phyloP scores from a whole-genome alignment of 2,329 filamentous ascomycete genomes.

The Epichloe glyceriae region DNA sequence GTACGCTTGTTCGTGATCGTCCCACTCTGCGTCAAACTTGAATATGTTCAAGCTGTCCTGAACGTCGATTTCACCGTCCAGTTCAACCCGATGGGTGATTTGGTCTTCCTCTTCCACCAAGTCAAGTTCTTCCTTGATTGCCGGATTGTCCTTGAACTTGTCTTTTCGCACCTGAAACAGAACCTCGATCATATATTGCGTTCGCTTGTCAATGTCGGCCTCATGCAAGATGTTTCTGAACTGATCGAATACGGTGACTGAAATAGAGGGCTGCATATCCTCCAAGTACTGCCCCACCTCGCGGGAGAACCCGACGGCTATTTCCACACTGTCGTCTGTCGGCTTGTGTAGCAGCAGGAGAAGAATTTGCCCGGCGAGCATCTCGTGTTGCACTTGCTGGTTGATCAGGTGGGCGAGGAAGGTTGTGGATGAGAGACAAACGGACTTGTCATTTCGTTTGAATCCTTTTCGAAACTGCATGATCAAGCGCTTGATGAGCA shows the following conservation, averaged over 20 bases:
- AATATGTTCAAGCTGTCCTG: slow-evolving; percentile 90
- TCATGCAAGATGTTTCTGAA: slow-evolving; percentile 93
- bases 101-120: slow-evolving; percentile 96
- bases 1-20: slow-evolving; percentile 84
- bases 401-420: slow-evolving; percentile 95
- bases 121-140: slow-evolving; percentile 84
- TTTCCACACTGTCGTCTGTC: slow-evolving; percentile 94
- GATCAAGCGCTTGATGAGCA: slow-evolving; percentile 73
- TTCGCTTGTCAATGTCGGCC: slow-evolving; percentile 90
- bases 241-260: slow-evolving; percentile 85
- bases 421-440: slow-evolving; percentile 83
- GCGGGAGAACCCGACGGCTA: slow-evolving; percentile 83
- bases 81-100: slow-evolving; percentile 73
- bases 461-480: slow-evolving; percentile 93
- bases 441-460: slow-evolving; percentile 91
- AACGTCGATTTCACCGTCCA: slow-evolving; percentile 74
- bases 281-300: slow-evolving; percentile 91
- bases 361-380: slow-evolving; percentile 83
- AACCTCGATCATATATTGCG: slow-evolving; percentile 99
- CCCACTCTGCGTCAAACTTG: slow-evolving; percentile 83
- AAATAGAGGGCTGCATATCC: slow-evolving; percentile 84
- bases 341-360: slow-evolving; percentile 88
- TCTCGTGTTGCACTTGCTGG: slow-evolving; percentile 89
- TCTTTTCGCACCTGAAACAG: slow-evolving; percentile 94
- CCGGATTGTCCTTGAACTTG: slow-evolving; percentile 88